Evolutionary conservation across 202 grass and related monocot genomes (phyloP).

Genomic region (Brachypodium distachyon): DNA sequence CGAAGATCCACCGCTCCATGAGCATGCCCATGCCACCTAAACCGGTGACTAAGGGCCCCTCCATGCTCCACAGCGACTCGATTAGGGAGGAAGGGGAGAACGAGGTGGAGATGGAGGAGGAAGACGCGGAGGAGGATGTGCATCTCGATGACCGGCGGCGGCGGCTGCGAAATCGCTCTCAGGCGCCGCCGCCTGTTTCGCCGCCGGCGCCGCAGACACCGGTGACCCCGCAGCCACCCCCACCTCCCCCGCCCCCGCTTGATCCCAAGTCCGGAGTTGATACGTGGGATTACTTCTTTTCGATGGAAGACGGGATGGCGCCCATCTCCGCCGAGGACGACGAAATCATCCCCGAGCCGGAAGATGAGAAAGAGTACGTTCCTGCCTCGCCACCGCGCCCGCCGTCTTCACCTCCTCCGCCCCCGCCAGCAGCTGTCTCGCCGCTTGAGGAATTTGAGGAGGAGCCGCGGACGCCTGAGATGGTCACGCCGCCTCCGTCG

Average conservation of each 20-base stretch:
- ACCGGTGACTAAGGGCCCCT: not conserved
- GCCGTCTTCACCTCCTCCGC: constrained; percentile 20
- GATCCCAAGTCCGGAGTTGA: constrained; percentile 39
- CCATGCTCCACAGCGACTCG: constrained; percentile 28
- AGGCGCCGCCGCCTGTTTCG: constrained; percentile 12
- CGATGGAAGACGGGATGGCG: constrained; percentile 61
- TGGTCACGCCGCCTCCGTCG: constrained; percentile 20
- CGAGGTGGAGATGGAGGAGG: constrained; percentile 22
- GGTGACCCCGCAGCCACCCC: constrained; percentile 30
- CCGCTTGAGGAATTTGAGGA: constrained; percentile 28
- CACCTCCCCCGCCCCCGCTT: constrained; percentile 12
- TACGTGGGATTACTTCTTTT: constrained; percentile 87
- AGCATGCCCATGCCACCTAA: constrained; percentile 75
- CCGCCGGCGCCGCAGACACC: constrained; percentile 14
- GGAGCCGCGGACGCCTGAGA: constrained; percentile 58
- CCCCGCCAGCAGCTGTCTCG: not conserved
- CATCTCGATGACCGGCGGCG: constrained; percentile 47
- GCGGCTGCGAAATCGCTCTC: constrained; percentile 23
- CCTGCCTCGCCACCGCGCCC: constrained; percentile 35
- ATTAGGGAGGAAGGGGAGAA: constrained; percentile 74
- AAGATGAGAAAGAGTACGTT: constrained; percentile 38
- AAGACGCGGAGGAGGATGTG: constrained; percentile 35
- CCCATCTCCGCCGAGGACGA: constrained; percentile 45
- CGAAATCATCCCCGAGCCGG: constrained; percentile 40
- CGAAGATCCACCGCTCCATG: constrained; percentile 80